Base-by-base conservation (phyloP, 2,329 filamentous ascomycete species). In the Fusarium tricinctum region DNA sequence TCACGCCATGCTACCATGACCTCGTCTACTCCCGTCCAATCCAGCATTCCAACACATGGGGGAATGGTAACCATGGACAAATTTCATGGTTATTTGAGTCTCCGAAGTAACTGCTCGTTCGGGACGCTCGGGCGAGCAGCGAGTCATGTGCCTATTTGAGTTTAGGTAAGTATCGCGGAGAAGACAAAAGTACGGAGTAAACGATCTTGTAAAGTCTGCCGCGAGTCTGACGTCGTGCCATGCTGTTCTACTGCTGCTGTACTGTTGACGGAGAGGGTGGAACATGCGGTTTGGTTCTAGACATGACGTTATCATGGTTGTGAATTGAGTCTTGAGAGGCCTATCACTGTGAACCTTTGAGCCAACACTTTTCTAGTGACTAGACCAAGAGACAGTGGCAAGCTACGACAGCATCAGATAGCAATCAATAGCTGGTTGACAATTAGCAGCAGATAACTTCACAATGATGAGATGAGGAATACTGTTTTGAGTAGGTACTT, bases 401-500 rank as follows among this genome's bases (percentile, higher is more conserved):
- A 19, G 5, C 32, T 35, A 5, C 30, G 30, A 33, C 2, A 7
- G 14, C 14, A 8, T 15, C 30, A 33, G 14, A 4, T 33, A 30
- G 9, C 8, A 26, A 13, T 32, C 30, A 33, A 15, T 33, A 15
- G 30, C 14, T 47, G 2, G 23, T 23, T 2, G 6, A 15, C 6
- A 32, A 22, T 15, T 17, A 3, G 15, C 20, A 38, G n/a, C 13
- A n/a, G 22, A 17, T 4, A 17, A 32, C 33, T 20, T 55, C 45
- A 51, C 33, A 19, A 19, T 19, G 12, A 19, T 4, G 4, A 19
- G 15, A 50, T 19, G 30, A n/a, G 26, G 23, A 17, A n/a, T 40
- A 23, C 12, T 32, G 35, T 42, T 54, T 38, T 85, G 83, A 87
- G 86, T 86, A 86, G 86, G 86, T 89, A 88, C 84, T 86, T 88